Evolutionary conservation across 352 stramenopile genomes (phyloP).

Genomic region (Paralagenidium karlingii): DNA sequence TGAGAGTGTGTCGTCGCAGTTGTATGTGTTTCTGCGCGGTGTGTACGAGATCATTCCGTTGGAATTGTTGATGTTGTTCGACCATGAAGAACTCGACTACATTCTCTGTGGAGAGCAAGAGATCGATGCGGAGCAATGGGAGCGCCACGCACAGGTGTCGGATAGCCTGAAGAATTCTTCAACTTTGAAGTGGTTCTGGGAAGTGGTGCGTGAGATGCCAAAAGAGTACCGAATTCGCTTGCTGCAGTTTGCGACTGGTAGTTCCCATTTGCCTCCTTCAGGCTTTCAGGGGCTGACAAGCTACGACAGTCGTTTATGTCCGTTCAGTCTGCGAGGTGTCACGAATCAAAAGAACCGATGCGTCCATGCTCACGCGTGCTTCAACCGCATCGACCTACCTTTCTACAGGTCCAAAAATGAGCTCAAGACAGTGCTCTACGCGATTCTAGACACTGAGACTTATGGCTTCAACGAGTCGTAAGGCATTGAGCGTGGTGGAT

Average conservation of each 20-base stretch:
- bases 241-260: conserved; percentile 73
- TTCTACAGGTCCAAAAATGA: too few relatives aligned
- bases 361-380: too few relatives aligned
- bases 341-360: too few relatives aligned
- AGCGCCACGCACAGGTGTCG: conserved; percentile 58
- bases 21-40: conserved; percentile 86
- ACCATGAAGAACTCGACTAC: conserved; percentile 95
- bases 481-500: too few relatives aligned
- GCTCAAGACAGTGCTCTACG: conserved; percentile 3
- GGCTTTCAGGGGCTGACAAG: conserved; percentile 63
- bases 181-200: conserved; percentile 89
- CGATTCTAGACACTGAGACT: conserved; percentile 2
- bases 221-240: conserved; percentile 62
- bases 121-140: conserved; percentile 93
- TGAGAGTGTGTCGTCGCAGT: conserved; percentile 83
- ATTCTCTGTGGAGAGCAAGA: conserved; percentile 91
- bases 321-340: conserved; percentile 64
- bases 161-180: conserved; percentile 22
- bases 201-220: conserved; percentile 85
- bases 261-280: conserved; percentile 53
- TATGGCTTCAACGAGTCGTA: conserved; percentile 5
- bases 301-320: conserved; percentile 64
- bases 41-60: conserved; percentile 95
- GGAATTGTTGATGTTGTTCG: conserved; percentile 90
- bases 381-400: too few relatives aligned